Evolutionary conservation across 805 yeast genomes (phyloP).

Genomic region (Candida silvatica): DNA sequence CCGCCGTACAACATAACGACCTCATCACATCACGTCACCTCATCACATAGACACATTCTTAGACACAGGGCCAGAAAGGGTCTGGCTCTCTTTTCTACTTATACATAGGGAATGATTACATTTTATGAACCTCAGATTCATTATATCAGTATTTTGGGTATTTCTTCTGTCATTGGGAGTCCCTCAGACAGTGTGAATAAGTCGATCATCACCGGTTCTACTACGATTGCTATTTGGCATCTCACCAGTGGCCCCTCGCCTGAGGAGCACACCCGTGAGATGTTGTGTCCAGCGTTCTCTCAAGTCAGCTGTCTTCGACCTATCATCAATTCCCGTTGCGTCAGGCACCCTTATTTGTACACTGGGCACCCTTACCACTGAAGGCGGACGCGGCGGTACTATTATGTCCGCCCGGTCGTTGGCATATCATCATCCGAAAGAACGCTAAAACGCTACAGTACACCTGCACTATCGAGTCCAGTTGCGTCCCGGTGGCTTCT

Average conservation of each 20-base stretch:
- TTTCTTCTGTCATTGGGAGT: constrained; percentile 25
- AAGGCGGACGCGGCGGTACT: constrained; percentile 24
- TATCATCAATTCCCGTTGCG: constrained; percentile 40
- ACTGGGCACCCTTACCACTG: constrained; percentile 39
- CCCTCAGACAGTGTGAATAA: constrained; percentile 54
- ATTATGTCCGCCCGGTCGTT: constrained; percentile 48
- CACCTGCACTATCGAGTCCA: too few species aligned
- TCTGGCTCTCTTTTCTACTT: too few species aligned
- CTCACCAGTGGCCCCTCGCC: neutral
- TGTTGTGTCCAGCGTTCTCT: neutral
- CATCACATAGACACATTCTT: too few species aligned
- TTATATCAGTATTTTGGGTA: constrained; percentile 43
- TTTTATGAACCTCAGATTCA: constrained; percentile 34
- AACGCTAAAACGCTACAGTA: too few species aligned
- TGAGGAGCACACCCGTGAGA: neutral
- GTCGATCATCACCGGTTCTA: constrained; percentile 10
- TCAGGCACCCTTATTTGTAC: constrained; percentile 42
- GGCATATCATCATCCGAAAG: constrained; percentile 23
- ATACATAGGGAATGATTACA: too few species aligned
- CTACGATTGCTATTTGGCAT: neutral
- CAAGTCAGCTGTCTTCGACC: constrained; percentile 32
- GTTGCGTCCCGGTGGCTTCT: too few species aligned
- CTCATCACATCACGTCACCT: too few species aligned
- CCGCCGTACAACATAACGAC: neutral
- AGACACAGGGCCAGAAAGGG: too few species aligned